phyloP scores from a whole-genome alignment of 2,329 filamentous ascomycete species.

The Fusarium heterosporum region DNA sequence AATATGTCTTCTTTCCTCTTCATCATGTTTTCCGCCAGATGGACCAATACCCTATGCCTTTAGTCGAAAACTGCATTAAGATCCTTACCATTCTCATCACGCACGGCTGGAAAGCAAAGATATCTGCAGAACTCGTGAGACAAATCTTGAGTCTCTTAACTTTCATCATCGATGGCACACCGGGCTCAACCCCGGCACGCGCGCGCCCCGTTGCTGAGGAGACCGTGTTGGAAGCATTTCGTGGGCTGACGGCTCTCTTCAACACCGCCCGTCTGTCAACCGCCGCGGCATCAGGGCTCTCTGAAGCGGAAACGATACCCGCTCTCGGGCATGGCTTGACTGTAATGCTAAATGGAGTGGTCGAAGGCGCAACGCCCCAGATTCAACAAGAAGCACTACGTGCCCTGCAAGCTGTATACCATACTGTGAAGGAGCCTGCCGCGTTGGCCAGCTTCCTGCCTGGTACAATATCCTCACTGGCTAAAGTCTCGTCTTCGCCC shows the following conservation, averaged over 20 bases:
- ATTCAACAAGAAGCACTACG: slow-evolving; percentile 77
- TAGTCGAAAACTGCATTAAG: slow-evolving; percentile 80
- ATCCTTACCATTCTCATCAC: slow-evolving; percentile 79
- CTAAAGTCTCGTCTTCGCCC: slow-evolving; percentile 78
- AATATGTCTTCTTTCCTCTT: slow-evolving; percentile 95
- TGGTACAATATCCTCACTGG: slow-evolving; percentile 84
- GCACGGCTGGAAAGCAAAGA: slow-evolving; percentile 80
- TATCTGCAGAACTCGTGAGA: slow-evolving; percentile 79
- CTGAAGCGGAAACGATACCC: slow-evolving; percentile 73
- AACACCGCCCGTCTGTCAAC: slow-evolving; percentile 65
- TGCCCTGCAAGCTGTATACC: slow-evolving; percentile 72
- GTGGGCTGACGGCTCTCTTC: slow-evolving; percentile 76
- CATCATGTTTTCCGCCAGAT: slow-evolving; percentile 86
- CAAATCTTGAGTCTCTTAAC: slow-evolving; percentile 89
- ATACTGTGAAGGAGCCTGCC: slow-evolving; percentile 75
- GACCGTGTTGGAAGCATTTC: slow-evolving; percentile 76
- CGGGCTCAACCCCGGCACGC: slow-evolving; percentile 61
- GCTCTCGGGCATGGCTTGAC: slow-evolving; percentile 86
- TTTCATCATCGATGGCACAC: slow-evolving; percentile 80
- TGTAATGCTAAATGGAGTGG: slow-evolving; percentile 79
- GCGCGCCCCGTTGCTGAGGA: slow-evolving; percentile 74
- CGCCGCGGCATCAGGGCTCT: slow-evolving; percentile 61
- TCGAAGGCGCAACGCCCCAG: slow-evolving; percentile 70
- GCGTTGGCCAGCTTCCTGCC: slow-evolving; percentile 88
- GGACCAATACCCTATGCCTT: slow-evolving; percentile 74